A percentile compares a stretch with the other conserved stretches of the same genome.
Conservation (phyloP, 2,329 filamentous ascomycete genomes). For the Calonectria pteridis region DNA sequence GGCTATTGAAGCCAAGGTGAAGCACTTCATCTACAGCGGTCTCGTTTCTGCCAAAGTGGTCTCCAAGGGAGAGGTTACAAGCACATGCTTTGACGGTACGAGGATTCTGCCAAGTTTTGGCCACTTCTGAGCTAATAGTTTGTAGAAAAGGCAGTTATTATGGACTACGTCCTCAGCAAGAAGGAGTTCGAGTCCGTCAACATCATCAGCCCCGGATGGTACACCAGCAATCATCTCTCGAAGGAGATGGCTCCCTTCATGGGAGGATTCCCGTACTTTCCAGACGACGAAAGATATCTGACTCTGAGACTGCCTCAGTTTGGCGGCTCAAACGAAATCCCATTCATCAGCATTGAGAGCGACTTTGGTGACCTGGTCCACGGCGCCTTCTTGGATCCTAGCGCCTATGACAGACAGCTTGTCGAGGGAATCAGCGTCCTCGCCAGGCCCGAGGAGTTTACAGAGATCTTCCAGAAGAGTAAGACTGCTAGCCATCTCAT, state of each 20-base stretch:
- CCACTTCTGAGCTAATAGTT: not conserved
- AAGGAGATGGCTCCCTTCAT: not conserved
- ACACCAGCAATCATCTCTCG: not conserved
- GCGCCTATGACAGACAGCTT: not conserved
- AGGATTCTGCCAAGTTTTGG: no score
- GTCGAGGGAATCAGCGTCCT: not conserved
- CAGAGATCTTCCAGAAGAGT: not conserved
- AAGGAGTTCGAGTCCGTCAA: not conserved
- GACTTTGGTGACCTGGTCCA: conserved; percentile 12
- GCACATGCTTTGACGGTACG: conserved; percentile 8
- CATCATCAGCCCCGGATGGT: conserved; percentile 2
- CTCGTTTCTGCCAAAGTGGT: not conserved
- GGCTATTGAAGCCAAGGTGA: not conserved
- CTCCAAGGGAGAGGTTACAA: not conserved
- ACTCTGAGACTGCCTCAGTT: not conserved
- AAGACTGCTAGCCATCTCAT: not conserved
- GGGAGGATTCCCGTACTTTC: not conserved
- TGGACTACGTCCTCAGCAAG: not conserved
- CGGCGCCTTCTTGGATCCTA: not conserved
- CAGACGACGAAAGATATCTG: not conserved
- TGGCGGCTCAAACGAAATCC: not conserved
- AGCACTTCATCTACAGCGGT: not conserved
- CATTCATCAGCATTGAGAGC: not conserved
- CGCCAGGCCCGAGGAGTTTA: not conserved
- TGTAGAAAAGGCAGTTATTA: not conserved